Conservation (phyloP, 106 monocot genomes). For the Dendrobium catenatum region DNA sequence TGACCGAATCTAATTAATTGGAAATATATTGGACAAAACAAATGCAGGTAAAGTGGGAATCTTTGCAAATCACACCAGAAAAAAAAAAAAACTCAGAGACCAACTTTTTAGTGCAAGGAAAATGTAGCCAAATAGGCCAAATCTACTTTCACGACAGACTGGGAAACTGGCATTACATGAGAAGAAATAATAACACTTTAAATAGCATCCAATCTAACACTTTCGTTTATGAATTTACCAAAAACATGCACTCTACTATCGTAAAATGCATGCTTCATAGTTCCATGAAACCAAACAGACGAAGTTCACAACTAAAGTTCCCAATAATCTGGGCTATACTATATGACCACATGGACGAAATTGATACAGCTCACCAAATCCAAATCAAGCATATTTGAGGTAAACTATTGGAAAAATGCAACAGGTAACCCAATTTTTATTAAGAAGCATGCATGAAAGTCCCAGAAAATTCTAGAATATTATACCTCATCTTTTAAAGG, state of each 20-base stretch:
- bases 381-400: neutral
- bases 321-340: neutral
- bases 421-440: neutral
- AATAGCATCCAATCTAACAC: conserved; percentile 3
- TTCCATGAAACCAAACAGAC: neutral
- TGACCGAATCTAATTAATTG: neutral
- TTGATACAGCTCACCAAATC: neutral
- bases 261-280: neutral
- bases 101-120: neutral
- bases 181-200: neutral
- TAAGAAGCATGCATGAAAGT: neutral
- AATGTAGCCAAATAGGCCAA: neutral
- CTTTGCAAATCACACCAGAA: neutral
- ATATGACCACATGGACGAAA: neutral
- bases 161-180: neutral
- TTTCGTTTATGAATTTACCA: neutral
- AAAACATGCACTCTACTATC: neutral
- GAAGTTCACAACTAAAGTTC: neutral
- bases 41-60: neutral
- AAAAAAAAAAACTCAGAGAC: neutral
- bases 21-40: neutral
- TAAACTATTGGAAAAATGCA: neutral
- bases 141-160: neutral
- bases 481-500: neutral
- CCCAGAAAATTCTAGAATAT: neutral